Base-by-base conservation (phyloP, 2,329 filamentous ascomycete species). In the Ophiostoma populinum region DNA sequence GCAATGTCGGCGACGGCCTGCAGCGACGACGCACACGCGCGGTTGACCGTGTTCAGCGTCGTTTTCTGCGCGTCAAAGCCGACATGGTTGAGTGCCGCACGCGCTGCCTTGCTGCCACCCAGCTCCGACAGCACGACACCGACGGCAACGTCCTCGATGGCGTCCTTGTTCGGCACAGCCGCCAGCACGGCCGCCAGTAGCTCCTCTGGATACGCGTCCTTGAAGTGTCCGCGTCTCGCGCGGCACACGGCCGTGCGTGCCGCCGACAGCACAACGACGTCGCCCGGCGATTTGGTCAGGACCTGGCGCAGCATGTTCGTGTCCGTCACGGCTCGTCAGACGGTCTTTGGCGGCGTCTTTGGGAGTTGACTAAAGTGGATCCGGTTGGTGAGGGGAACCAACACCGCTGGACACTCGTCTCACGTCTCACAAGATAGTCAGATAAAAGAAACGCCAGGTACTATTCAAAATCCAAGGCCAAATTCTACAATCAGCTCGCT, bases 101-200 rank as follows among this genome's bases (percentile, higher is more conserved):
- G 80, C 1, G 80, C 83, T 0, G 85, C 85, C 62, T 94, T 94
- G 46, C 71, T 76, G 39, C 86, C 86, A 44, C 86, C 86, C 11
- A 94, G 77, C 55, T 93, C 85, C 19, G 82, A 83, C 36, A 94
- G 73, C 5, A 94, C 86, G 22, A 83, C 85, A 45, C 86, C 87
- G 37, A 94, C 75, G 43, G 75, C 77, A 4, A 94, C 71, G 50
- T 94, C 87, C 47, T 92, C 65, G 44, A 87, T 73, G 31, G 33
- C 36, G 19, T 32, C 19, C 38, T 70, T 67, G 34, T 85, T 65
- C 0, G 80, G 86, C 1, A n/a, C n/a, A 15, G 79, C 79, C 39
- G 52, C 53, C n/a, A 72, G 58, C 16, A 71, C 79, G 27, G 64
- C 57, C 16, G 75, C 67, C 36, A 93, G 78, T 36, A 94, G 67